Evolutionary conservation across 2,329 filamentous ascomycete species (phyloP).

Genomic region (Epichloe gansuensis): DNA sequence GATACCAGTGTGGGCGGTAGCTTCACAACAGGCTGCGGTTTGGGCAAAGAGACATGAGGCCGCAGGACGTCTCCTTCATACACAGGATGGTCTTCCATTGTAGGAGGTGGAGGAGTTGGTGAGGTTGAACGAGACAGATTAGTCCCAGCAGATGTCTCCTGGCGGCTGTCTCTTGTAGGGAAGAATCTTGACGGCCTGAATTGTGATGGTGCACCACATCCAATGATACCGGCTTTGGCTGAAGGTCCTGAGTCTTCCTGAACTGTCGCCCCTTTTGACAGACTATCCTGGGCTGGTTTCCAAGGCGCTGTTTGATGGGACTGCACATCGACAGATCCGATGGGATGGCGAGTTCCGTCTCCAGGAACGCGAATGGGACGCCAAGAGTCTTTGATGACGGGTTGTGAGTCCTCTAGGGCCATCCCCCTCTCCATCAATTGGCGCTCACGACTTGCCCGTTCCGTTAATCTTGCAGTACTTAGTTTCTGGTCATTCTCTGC

Average conservation of each 20-base stretch:
- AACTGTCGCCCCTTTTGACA: conserved; percentile 6
- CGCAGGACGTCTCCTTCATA: conserved; percentile 53
- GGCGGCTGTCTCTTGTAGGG: conserved; percentile 37
- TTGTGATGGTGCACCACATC: conserved; percentile 26
- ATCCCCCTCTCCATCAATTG: conserved; percentile 32
- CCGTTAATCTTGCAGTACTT: conserved; percentile 24
- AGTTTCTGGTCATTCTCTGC: conserved; percentile 34
- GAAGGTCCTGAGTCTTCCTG: conserved; percentile 13
- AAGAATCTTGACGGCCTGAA: conserved; percentile 49
- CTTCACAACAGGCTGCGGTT: conserved; percentile 62
- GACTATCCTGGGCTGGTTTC: conserved; percentile 19
- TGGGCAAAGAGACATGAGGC: conserved; percentile 58
- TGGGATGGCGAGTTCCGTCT: conserved; percentile 21
- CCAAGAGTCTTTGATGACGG: conserved; percentile 42
- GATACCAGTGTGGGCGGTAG: conserved; percentile 47
- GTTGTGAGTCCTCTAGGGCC: conserved; percentile 31
- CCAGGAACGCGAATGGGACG: conserved; percentile 28
- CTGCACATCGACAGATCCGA: conserved; percentile 15
- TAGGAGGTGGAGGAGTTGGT: conserved; percentile 60
- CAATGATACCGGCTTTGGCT: conserved; percentile 16
- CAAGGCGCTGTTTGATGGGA: conserved; percentile 17
- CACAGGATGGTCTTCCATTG: conserved; percentile 56
- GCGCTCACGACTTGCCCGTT: conserved; percentile 29
- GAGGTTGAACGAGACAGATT: conserved; percentile 37
- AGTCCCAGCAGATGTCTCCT: conserved; percentile 22